Conservation (phyloP, 2,329 filamentous ascomycete species). For the Alternaria viburni region DNA sequence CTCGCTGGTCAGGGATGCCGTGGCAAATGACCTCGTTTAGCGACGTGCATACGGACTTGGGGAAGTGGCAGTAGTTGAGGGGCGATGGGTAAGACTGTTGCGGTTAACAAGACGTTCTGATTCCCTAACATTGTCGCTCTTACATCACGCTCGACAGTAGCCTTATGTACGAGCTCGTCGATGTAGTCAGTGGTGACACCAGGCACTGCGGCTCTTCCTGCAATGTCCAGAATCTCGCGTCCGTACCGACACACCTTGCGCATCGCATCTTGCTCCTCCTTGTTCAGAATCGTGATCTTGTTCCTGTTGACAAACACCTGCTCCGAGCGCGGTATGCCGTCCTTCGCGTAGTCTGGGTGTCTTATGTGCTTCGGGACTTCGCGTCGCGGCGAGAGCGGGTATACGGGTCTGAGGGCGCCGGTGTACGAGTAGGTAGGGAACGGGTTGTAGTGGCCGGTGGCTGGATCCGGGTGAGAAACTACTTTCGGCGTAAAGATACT, state of each 20-base stretch:
- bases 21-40: conserved; percentile 98
- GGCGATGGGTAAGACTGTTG: conserved; percentile 91
- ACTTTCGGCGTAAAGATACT: conserved; percentile 77
- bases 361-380: conserved; percentile 78
- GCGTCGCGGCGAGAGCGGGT: conserved; percentile 55
- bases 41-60: conserved; percentile 97
- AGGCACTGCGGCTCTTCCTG: conserved; percentile 81
- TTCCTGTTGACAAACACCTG: conserved; percentile 72
- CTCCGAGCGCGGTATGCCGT: conserved; percentile 75
- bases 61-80: conserved; percentile 94
- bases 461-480: conserved; percentile 90
- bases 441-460: conserved; percentile 87
- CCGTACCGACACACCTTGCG: conserved; percentile 87
- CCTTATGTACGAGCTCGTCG: conserved; percentile 93
- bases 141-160: conserved; percentile 90
- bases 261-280: conserved; percentile 85
- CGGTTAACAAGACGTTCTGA: conserved; percentile 16
- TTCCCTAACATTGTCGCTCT: conserved; percentile 43
- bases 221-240: conserved; percentile 91
- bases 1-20: conserved; percentile 91
- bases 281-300: conserved; percentile 82
- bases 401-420: conserved; percentile 82
- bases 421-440: conserved; percentile 88
- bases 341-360: conserved; percentile 84
- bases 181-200: conserved; percentile 96